These are phyloP conservation scores for Haplosporangium gracile DNA, from an alignment of 192 early-diverging fungal genomes.

Conservation along the genomic window DNA sequence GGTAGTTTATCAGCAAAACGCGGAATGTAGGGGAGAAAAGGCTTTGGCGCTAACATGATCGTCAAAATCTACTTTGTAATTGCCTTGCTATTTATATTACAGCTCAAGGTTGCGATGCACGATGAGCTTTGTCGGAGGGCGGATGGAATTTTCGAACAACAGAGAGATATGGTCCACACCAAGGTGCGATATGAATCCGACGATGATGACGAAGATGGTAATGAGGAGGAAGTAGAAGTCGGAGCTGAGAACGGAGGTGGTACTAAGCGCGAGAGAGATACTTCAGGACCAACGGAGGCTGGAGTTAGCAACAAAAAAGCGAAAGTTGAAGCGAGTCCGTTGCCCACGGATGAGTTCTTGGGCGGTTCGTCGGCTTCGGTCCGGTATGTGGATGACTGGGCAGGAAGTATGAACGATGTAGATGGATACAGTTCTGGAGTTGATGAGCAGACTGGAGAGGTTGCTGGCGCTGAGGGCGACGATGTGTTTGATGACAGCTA, in stretches of 20 bases:
- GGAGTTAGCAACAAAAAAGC: not conserved
- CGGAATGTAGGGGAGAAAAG: not conserved
- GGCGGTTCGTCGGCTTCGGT: not conserved
- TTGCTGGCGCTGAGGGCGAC: not conserved
- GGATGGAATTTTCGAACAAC: slow-evolving; percentile 45
- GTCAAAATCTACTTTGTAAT: not conserved
- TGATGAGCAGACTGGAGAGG: not conserved
- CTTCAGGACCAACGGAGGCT: not conserved
- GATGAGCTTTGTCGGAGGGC: slow-evolving; percentile 37
- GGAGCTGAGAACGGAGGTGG: not conserved
- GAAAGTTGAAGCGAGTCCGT: not conserved
- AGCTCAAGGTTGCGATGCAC: slow-evolving; percentile 47
- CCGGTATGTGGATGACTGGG: slow-evolving; percentile 44
- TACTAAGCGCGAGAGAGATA: not conserved
- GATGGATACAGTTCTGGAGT: slow-evolving; percentile 19
- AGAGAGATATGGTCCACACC: slow-evolving; percentile 33
- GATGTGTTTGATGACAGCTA: slow-evolving; percentile 28
- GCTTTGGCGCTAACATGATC: not conserved
- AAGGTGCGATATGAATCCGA: slow-evolving; percentile 48
- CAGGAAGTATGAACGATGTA: slow-evolving; percentile 15
- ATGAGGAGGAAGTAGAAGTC: slow-evolving; percentile 7
- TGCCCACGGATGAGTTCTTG: slow-evolving; percentile 13
- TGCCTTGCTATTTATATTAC: not conserved
- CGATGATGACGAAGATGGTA: slow-evolving; percentile 22
- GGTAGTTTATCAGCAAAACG: not conserved